phyloP scores from a whole-genome alignment of 495 filamentous ascomycete species.

The Podospora didyma region DNA sequence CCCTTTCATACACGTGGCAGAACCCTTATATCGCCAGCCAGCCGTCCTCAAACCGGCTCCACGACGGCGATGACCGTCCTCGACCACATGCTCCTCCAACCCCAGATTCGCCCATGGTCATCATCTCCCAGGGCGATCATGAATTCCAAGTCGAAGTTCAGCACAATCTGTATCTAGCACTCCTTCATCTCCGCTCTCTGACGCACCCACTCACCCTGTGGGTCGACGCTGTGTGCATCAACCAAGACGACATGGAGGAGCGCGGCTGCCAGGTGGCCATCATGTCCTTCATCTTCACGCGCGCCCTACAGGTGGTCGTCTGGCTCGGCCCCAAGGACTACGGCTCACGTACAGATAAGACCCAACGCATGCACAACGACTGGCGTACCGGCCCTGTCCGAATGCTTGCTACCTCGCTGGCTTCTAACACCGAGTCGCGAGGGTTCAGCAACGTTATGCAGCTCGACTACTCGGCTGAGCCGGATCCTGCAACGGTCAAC shows the following conservation, averaged over 20 bases:
- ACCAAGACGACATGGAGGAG: conserved; percentile 18
- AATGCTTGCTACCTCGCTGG: background rate
- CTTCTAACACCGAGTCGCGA: background rate
- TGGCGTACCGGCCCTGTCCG: background rate
- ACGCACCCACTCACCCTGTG: conserved; percentile 18
- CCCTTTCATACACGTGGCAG: conserved; percentile 23
- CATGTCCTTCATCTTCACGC: conserved; percentile 24
- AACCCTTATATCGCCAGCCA: no score
- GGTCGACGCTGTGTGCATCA: conserved; percentile 28
- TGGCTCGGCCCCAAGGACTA: conserved; percentile 15
- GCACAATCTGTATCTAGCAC: conserved; percentile 17
- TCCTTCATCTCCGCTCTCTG: conserved; percentile 15
- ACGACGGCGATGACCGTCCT: no score
- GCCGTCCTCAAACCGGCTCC: no score
- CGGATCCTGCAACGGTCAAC: background rate
- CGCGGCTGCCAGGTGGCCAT: conserved; percentile 25
- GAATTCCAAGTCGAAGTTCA: no score
- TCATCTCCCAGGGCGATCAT: no score
- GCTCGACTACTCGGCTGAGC: background rate
- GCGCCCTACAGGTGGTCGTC: conserved; percentile 6
- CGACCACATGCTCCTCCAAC: no score
- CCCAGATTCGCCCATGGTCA: no score
- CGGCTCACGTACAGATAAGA: background rate
- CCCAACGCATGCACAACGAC: background rate
- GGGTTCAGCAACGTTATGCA: no score